Conservation (phyloP, 192 early-diverging fungal genomes). For the Entomortierella lignicola region DNA sequence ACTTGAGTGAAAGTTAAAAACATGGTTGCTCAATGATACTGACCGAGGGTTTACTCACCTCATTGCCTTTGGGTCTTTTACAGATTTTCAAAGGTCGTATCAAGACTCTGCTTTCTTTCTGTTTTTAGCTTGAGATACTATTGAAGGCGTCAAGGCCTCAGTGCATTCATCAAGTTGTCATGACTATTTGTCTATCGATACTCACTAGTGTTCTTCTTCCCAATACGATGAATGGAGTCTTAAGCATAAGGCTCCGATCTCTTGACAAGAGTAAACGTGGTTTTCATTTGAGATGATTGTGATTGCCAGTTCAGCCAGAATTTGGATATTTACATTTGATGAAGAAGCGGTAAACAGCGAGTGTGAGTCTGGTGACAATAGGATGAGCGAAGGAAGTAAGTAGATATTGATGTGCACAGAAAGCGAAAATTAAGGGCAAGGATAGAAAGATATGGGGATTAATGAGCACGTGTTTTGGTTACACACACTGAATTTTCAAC, state of each 20-base stretch:
- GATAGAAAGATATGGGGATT: too few species aligned
- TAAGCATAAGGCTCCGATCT: slow-evolving; percentile 30
- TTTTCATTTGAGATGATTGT: slow-evolving; percentile 29
- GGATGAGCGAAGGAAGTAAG: too few species aligned
- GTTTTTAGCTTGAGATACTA: slow-evolving; percentile 12
- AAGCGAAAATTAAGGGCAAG: too few species aligned
- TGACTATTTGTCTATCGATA: background rate
- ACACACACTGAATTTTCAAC: too few species aligned
- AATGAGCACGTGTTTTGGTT: too few species aligned
- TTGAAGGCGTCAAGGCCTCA: background rate
- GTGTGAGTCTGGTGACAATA: too few species aligned
- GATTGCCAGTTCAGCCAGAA: slow-evolving; percentile 41
- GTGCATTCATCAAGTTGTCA: background rate
- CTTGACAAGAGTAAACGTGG: slow-evolving; percentile 24
- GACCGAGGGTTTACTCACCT: slow-evolving; percentile 3
- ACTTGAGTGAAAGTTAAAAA: slow-evolving; percentile 1
- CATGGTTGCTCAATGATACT: background rate
- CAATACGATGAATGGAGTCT: slow-evolving; percentile 22
- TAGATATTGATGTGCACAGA: too few species aligned
- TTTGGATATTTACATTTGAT: slow-evolving; percentile 16
- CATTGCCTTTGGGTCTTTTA: slow-evolving; percentile 3
- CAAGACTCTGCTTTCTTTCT: slow-evolving; percentile 12
- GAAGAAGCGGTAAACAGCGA: too few species aligned
- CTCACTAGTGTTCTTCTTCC: slow-evolving; percentile 21
- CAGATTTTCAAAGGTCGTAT: background rate